Percentiles rank a stretch among this genome's conserved stretches.
Conservation (phyloP, 176 grass and related monocot species). For the Poa pratensis region DNA sequence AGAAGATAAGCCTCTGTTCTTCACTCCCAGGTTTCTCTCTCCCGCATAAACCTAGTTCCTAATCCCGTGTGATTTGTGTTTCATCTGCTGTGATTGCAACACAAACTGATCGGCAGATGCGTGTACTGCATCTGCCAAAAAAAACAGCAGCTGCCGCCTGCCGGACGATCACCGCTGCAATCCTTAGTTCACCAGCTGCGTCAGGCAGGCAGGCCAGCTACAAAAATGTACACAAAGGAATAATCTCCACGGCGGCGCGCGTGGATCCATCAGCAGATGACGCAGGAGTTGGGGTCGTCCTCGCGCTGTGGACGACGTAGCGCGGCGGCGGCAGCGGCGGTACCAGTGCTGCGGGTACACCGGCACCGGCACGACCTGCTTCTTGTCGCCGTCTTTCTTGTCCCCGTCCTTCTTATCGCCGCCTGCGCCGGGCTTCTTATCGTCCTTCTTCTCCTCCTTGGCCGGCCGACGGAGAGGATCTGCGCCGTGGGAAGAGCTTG, state of each 20-base stretch:
- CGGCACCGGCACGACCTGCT: not conserved
- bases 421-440: slow-evolving; percentile 8
- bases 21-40: too few species aligned
- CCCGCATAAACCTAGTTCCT: too few species aligned
- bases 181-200: not conserved
- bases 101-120: not conserved
- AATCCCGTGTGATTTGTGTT: too few species aligned
- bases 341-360: slow-evolving; percentile 27
- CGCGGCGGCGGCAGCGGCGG: slow-evolving; percentile 1
- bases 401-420: not conserved
- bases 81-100: too few species aligned
- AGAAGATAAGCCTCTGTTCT: too few species aligned
- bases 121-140: not conserved
- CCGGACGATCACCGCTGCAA: not conserved
- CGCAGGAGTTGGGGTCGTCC: slow-evolving; percentile 82
- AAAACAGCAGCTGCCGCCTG: not conserved
- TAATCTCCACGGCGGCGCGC: not conserved
- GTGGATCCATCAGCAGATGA: slow-evolving; percentile 56
- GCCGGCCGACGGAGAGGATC: slow-evolving; percentile 61
- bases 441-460: slow-evolving; percentile 70
- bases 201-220: not conserved
- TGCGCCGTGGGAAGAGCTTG: slow-evolving; percentile 25
- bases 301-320: slow-evolving; percentile 68
- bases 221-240: slow-evolving; percentile 16
- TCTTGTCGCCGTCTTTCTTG: not conserved